Conservation (phyloP, 768 basidiomycete species). For the Amanita muscaria region DNA sequence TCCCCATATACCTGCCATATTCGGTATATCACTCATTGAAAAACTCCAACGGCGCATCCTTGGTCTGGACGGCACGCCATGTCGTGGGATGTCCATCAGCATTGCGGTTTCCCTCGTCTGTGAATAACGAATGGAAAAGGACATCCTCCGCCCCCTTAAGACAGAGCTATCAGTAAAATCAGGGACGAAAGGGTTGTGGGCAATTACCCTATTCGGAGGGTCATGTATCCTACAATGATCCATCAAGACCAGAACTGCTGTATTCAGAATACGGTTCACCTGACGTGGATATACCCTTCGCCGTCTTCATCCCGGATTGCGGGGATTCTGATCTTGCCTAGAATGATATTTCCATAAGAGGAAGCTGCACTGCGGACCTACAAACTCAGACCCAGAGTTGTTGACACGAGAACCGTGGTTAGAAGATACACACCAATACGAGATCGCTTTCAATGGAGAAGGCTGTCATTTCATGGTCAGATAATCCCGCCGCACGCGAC, state of each 20-base stretch:
- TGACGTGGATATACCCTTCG: slow-evolving; percentile 61
- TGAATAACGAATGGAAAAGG: slow-evolving; percentile 64
- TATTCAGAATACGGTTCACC: slow-evolving; percentile 29
- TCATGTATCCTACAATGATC: slow-evolving; percentile 52
- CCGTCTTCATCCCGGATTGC: slow-evolving; percentile 55
- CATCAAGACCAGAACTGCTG: slow-evolving; percentile 1
- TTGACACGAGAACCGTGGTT: neutral
- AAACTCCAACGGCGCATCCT: slow-evolving; percentile 52
- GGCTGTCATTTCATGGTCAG: slow-evolving; percentile 41
- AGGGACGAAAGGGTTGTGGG: neutral
- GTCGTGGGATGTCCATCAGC: slow-evolving; percentile 40
- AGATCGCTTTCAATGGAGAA: slow-evolving; percentile 42
- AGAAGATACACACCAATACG: slow-evolving; percentile 32
- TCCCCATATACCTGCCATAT: neutral
- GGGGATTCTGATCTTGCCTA: slow-evolving; percentile 71
- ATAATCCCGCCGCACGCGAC: slow-evolving; percentile 44
- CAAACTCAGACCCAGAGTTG: slow-evolving; percentile 21
- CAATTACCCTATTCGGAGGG: slow-evolving; percentile 59
- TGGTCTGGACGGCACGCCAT: slow-evolving; percentile 59
- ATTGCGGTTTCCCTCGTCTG: slow-evolving; percentile 43
- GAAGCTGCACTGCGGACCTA: slow-evolving; percentile 47
- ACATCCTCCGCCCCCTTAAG: slow-evolving; percentile 56
- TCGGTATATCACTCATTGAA: slow-evolving; percentile 41
- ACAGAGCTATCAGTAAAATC: slow-evolving; percentile 5
- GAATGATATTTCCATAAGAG: slow-evolving; percentile 59